These are phyloP conservation scores for Solanum ossicruentum DNA, from an alignment of 257 asterid species.

Conservation along the genomic window DNA sequence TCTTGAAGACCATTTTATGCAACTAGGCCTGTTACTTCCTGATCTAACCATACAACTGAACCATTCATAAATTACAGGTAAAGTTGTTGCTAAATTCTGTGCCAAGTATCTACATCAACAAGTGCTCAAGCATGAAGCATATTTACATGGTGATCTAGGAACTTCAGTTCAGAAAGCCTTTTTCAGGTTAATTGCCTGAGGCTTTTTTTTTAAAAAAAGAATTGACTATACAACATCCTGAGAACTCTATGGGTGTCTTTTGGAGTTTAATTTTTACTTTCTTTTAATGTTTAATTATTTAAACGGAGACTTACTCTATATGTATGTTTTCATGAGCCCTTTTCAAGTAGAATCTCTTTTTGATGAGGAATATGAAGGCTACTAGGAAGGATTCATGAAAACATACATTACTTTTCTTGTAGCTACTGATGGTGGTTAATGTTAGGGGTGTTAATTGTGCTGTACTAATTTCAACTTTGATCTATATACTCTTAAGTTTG, in stretches of 20 bases:
- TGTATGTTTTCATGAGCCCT: neutral
- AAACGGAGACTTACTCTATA: neutral
- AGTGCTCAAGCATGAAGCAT: conserved; percentile 88
- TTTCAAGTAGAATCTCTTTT: neutral
- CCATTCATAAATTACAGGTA: conserved; percentile 38
- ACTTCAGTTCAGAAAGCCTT: conserved; percentile 69
- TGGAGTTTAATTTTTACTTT: neutral
- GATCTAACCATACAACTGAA: conserved; percentile 3
- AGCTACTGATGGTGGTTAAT: neutral
- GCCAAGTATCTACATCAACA: conserved; percentile 95
- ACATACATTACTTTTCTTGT: neutral
- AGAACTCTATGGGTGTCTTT: neutral
- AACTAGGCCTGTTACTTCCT: neutral
- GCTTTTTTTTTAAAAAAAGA: neutral
- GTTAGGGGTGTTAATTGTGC: neutral
- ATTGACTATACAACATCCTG: neutral
- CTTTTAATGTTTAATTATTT: neutral
- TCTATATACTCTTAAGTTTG: neutral
- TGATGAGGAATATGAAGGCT: neutral
- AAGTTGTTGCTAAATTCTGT: conserved; percentile 95
- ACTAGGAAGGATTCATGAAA: neutral
- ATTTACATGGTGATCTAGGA: conserved; percentile 72
- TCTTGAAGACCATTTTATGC: neutral
- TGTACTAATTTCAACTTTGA: neutral
- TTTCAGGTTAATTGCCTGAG: conserved; percentile 51